Conservation (phyloP, 306 rosid species). For the Lathyrus oleraceus region DNA sequence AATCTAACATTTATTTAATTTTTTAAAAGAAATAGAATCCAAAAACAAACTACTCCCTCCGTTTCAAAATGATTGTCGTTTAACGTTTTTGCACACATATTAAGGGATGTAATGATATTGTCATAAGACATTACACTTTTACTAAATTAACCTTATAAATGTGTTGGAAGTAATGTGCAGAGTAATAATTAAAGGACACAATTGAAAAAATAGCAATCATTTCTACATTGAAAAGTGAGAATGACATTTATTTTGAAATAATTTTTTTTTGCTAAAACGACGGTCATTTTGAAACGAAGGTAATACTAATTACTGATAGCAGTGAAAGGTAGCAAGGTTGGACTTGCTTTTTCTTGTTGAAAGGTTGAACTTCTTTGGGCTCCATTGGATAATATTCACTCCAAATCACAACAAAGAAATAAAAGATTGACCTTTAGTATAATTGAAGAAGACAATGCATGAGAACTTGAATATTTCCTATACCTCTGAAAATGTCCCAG, state of each 20-base stretch:
- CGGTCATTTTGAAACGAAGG: too few species aligned
- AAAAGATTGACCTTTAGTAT: conserved; percentile 6
- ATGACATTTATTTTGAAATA: too few species aligned
- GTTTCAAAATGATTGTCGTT: too few species aligned
- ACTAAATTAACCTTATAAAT: too few species aligned
- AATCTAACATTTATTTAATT: not conserved
- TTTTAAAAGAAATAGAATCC: not conserved
- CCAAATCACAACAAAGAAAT: conserved; percentile 22
- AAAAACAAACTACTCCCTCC: not conserved
- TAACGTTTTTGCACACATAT: too few species aligned
- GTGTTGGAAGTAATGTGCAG: too few species aligned
- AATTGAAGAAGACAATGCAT: conserved; percentile 16
- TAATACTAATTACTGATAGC: not conserved
- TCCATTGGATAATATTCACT: conserved; percentile 15
- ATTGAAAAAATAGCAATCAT: too few species aligned
- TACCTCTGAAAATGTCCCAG: conserved; percentile 99
- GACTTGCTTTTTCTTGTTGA: not conserved
- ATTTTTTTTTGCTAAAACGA: too few species aligned
- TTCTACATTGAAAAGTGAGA: too few species aligned
- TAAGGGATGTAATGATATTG: too few species aligned
- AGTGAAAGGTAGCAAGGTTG: not conserved
- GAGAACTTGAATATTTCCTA: conserved; percentile 16
- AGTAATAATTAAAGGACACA: too few species aligned
- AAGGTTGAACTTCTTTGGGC: not conserved
- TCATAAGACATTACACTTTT: too few species aligned